A percentile compares a stretch with the other conserved stretches of the same genome.
Evolutionary conservation across 2,329 filamentous ascomycete species (phyloP).

Genomic region (Thelonectria blattea): DNA sequence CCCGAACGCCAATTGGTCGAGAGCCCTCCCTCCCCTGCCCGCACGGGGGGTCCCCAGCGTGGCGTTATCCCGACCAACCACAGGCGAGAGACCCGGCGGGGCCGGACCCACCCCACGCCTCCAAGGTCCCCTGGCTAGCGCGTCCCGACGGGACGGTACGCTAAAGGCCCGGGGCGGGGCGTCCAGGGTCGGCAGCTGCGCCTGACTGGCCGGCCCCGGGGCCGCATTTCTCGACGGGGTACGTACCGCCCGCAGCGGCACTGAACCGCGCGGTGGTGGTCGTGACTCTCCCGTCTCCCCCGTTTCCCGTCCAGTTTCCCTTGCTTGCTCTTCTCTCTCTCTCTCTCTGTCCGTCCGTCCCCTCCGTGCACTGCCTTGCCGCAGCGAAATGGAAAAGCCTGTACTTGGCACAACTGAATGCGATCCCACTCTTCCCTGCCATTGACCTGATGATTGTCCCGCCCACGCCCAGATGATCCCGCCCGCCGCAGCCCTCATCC

Average conservation of each 20-base stretch:
- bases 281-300: slow-evolving; percentile 15
- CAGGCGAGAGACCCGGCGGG: no score
- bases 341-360: background rate
- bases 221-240: slow-evolving; percentile 27
- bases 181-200: slow-evolving; percentile 26
- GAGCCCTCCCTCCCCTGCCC: slow-evolving; percentile 6
- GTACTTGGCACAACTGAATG: background rate
- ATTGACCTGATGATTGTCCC: background rate
- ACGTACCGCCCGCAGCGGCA: slow-evolving; percentile 24
- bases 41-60: slow-evolving; percentile 9
- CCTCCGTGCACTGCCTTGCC: slow-evolving; percentile 18
- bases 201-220: slow-evolving; percentile 39
- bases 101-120: no score
- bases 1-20: slow-evolving; percentile 37
- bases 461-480: background rate
- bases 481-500: background rate
- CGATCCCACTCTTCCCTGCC: background rate
- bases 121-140: slow-evolving; percentile 38
- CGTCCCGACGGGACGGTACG: slow-evolving; percentile 46
- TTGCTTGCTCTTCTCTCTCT: background rate
- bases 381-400: slow-evolving; percentile 2
- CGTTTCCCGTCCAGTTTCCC: background rate
- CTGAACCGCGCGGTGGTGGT: slow-evolving; percentile 14
- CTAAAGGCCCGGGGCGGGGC: slow-evolving; percentile 33
- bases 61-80: no score